A percentile compares a stretch with the other conserved stretches of the same genome.
Evolutionary conservation across 306 rosid species (phyloP).

Genomic region (Vigna angularis): DNA sequence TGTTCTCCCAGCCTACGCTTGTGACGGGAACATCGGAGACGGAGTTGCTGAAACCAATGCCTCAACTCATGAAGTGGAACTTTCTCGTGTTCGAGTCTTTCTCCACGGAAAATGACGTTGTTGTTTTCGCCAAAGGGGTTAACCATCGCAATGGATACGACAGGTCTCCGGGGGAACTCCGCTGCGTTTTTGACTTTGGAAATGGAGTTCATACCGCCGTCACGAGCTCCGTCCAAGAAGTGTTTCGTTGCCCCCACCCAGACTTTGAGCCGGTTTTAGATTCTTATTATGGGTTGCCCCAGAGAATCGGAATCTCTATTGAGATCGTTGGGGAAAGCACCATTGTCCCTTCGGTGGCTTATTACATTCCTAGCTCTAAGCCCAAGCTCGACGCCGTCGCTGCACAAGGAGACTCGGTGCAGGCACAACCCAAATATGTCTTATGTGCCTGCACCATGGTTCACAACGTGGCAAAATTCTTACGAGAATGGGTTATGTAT

Average conservation of each 20-base stretch:
- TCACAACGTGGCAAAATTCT: conserved; percentile 66
- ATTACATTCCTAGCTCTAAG: conserved; percentile 46
- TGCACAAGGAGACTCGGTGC: not conserved
- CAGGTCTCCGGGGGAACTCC: conserved; percentile 53
- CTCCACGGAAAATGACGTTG: conserved; percentile 68
- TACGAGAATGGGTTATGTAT: conserved; percentile 78
- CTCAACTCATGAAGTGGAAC: conserved; percentile 60
- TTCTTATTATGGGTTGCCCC: not conserved
- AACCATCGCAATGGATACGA: conserved; percentile 60
- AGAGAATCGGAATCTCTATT: conserved; percentile 53
- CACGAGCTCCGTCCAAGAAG: conserved; percentile 70
- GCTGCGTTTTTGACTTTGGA: conserved; percentile 53
- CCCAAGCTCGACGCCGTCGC: not conserved
- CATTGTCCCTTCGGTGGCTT: conserved; percentile 69
- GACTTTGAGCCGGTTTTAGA: conserved; percentile 23
- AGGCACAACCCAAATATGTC: conserved; percentile 32
- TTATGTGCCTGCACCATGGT: conserved; percentile 90
- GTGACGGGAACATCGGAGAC: conserved; percentile 32
- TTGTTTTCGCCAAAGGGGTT: conserved; percentile 72
- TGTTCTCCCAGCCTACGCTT: conserved; percentile 53
- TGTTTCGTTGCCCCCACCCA: conserved; percentile 79
- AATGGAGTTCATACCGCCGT: conserved; percentile 54
- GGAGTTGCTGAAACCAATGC: not conserved
- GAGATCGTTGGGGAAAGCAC: conserved; percentile 49
- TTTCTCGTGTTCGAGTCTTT: conserved; percentile 64